Conservation (phyloP, 2,329 filamentous ascomycete species). For the Achaetomium macrosporum region DNA sequence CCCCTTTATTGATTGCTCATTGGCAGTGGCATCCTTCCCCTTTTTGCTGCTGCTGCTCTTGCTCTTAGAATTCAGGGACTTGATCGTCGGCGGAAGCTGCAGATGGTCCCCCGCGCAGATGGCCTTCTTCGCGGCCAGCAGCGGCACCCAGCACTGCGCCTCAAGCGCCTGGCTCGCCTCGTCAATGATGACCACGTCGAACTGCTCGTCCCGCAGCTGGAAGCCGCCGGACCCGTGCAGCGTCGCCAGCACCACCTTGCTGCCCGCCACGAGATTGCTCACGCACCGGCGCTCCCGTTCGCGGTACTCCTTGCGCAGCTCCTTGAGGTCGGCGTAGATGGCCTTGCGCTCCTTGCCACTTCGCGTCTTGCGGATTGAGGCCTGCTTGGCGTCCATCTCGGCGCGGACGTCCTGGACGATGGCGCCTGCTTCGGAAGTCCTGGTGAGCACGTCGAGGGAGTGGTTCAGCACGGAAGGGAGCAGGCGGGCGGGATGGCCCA, state of each 20-base stretch:
- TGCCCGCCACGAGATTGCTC: constrained; percentile 63
- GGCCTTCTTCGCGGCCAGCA: constrained; percentile 74
- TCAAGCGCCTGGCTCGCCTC: constrained; percentile 94
- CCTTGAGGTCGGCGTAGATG: constrained; percentile 80
- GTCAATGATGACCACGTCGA: constrained; percentile 93
- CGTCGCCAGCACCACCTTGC: constrained; percentile 86
- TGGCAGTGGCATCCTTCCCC: constrained; percentile 31
- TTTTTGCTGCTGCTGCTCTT: constrained; percentile 29
- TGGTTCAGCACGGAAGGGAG: constrained; percentile 83
- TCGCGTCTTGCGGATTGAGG: constrained; percentile 79
- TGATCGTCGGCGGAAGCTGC: constrained; percentile 91
- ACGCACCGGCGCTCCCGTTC: constrained; percentile 80
- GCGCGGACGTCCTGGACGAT: constrained; percentile 86
- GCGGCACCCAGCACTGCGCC: constrained; percentile 92
- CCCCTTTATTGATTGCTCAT: constrained; percentile 34
- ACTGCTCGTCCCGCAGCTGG: constrained; percentile 71
- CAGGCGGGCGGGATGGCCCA: constrained; percentile 88
- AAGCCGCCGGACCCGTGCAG: constrained; percentile 86
- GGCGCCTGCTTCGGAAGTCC: constrained; percentile 80
- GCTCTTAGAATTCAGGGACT: constrained; percentile 58
- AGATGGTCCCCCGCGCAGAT: constrained; percentile 92
- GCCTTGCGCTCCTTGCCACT: constrained; percentile 71
- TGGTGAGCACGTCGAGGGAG: constrained; percentile 84
- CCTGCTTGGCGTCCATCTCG: constrained; percentile 90
- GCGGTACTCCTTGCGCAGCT: constrained; percentile 81